Percentiles rank a stretch among this genome's conserved stretches.
Evolutionary conservation across 352 stramenopile species (phyloP).

Genomic region (Sclerospora graminicola): DNA sequence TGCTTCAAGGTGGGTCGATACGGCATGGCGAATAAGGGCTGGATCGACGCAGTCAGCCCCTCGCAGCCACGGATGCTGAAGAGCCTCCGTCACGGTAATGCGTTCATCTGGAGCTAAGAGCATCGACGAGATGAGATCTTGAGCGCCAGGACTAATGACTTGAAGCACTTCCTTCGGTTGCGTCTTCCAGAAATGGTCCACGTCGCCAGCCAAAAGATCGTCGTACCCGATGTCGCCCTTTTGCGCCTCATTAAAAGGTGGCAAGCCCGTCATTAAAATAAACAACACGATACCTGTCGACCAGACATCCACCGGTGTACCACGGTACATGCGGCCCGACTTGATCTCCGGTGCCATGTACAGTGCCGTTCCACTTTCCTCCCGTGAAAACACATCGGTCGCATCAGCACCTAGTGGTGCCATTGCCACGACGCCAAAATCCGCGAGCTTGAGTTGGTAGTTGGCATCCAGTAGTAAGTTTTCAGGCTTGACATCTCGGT

Average conservation of each 20-base stretch:
- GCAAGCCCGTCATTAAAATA: slow-evolving; percentile 84
- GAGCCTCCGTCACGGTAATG: slow-evolving; percentile 39
- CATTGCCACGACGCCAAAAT: slow-evolving; percentile 89
- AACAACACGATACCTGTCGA: slow-evolving; percentile 85
- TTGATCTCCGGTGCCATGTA: slow-evolving; percentile 87
- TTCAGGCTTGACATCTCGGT: slow-evolving; percentile 88
- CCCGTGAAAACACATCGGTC: slow-evolving; percentile 19
- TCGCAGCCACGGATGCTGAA: slow-evolving; percentile 52
- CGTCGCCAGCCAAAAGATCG: slow-evolving; percentile 33
- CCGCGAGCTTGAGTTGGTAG: slow-evolving; percentile 84
- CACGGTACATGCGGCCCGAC: slow-evolving; percentile 44
- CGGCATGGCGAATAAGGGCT: slow-evolving; percentile 18
- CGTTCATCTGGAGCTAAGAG: slow-evolving; percentile 52
- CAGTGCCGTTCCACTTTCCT: slow-evolving; percentile 70
- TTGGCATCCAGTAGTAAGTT: slow-evolving; percentile 82
- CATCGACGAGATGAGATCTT: slow-evolving; percentile 65
- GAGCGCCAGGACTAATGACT: slow-evolving; percentile 37
- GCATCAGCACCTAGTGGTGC: slow-evolving; percentile 9
- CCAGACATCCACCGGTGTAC: slow-evolving; percentile 82
- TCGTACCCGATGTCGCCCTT: slow-evolving; percentile 74
- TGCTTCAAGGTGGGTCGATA: slow-evolving; percentile 29
- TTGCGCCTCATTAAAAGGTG: slow-evolving; percentile 73
- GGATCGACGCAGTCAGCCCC: slow-evolving; percentile 34
- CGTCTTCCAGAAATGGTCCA: slow-evolving; percentile 46
- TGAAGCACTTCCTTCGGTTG: slow-evolving; percentile 27